Evolutionary conservation across 352 stramenopile species (phyloP).

Genomic region (Globisporangium sylvaticum): DNA sequence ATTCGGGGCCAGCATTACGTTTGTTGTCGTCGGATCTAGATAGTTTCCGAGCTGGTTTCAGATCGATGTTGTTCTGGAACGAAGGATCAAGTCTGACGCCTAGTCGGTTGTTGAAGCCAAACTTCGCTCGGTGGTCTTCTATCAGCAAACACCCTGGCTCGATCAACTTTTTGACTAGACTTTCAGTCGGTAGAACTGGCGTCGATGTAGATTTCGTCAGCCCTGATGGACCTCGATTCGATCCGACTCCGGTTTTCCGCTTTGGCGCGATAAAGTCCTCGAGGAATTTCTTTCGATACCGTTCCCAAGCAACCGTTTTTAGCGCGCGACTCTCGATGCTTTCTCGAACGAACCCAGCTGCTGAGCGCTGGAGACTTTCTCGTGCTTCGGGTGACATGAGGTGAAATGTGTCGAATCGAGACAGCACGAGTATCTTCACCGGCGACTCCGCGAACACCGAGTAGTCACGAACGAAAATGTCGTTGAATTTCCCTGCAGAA

Average conservation of each 20-base stretch:
- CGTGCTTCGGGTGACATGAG: slow-evolving; percentile 68
- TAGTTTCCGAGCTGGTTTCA: slow-evolving; percentile 2
- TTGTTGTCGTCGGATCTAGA: background rate
- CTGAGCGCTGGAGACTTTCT: slow-evolving; percentile 62
- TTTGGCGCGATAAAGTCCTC: slow-evolving; percentile 33
- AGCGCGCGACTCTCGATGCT: slow-evolving; percentile 67
- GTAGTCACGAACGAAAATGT: slow-evolving; percentile 74
- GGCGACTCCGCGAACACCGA: slow-evolving; percentile 73
- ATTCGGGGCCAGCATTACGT: background rate
- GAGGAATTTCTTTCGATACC: slow-evolving; percentile 67
- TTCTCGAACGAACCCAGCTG: slow-evolving; percentile 49
- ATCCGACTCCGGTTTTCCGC: slow-evolving; percentile 16
- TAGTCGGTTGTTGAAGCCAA: background rate
- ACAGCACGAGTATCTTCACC: slow-evolving; percentile 78
- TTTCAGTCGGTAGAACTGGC: slow-evolving; percentile 21
- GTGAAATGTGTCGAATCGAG: slow-evolving; percentile 82
- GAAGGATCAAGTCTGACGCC: background rate
- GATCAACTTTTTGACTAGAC: slow-evolving; percentile 26
- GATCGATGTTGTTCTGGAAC: background rate
- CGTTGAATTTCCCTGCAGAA: slow-evolving; percentile 76
- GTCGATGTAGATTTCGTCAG: slow-evolving; percentile 31
- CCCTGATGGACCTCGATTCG: slow-evolving; percentile 11
- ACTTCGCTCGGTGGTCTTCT: slow-evolving; percentile 19
- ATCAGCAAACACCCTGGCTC: slow-evolving; percentile 35
- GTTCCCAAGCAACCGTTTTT: slow-evolving; percentile 76